Conservation (phyloP, 768 basidiomycete species). For the Boletus sp. region DNA sequence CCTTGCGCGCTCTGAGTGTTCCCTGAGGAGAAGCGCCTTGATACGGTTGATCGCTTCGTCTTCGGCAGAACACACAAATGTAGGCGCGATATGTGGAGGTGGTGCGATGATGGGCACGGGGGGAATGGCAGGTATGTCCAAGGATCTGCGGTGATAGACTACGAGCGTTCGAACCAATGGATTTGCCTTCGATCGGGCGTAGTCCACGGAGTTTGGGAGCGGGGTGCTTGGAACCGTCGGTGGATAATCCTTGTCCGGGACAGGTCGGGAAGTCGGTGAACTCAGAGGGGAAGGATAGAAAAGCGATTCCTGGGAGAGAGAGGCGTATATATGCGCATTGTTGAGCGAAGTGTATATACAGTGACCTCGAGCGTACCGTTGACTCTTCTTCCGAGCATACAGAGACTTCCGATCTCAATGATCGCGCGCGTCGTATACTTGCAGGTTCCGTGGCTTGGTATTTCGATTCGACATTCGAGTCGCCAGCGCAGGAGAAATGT, state of each 20-base stretch:
- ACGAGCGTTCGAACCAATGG: conserved; percentile 23
- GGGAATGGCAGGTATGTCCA: conserved; percentile 33
- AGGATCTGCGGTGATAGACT: conserved; percentile 2
- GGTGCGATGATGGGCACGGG: conserved; percentile 57
- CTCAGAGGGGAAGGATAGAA: conserved; percentile 6
- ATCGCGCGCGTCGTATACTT: conserved; percentile 41
- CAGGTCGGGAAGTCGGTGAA: not conserved
- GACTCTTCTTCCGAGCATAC: conserved; percentile 1
- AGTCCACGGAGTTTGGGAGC: conserved; percentile 21
- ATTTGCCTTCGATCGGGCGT: conserved; percentile 22
- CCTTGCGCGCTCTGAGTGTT: conserved; percentile 27
- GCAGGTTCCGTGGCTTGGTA: conserved; percentile 36
- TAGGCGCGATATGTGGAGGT: conserved; percentile 36
- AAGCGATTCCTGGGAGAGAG: conserved; percentile 7
- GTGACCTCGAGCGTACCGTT: conserved; percentile 5
- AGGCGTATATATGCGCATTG: conserved; percentile 8
- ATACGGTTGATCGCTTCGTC: conserved; percentile 47
- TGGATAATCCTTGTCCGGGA: conserved; percentile 3
- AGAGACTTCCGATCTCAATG: conserved; percentile 34
- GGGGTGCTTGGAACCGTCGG: conserved; percentile 29
- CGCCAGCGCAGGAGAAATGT: not conserved
- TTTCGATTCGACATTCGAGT: not conserved
- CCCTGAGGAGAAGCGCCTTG: conserved; percentile 33
- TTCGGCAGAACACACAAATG: conserved; percentile 29
- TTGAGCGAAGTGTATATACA: not conserved